phyloP scores from a whole-genome alignment of 2,329 filamentous ascomycete genomes.

The Monilinia fructicola region DNA sequence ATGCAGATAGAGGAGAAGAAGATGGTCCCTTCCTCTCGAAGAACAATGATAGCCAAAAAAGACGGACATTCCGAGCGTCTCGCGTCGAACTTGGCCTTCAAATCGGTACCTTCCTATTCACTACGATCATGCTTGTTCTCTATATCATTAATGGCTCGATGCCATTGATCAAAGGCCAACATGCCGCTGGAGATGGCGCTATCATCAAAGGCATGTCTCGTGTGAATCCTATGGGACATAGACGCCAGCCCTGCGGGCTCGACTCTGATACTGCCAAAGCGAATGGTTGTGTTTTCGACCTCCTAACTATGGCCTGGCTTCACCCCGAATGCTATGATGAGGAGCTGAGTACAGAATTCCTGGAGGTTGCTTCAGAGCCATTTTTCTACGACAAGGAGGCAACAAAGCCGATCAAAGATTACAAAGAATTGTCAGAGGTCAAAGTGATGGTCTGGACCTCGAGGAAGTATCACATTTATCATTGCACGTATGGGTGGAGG shows the following conservation, averaged over 20 bases:
- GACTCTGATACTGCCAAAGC: conserved; percentile 2
- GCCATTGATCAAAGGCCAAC: not conserved
- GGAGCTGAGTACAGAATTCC: not conserved
- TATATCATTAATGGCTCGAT: conserved; percentile 3
- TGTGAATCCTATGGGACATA: not conserved
- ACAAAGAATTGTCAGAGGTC: conserved; percentile 2
- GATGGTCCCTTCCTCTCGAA: not conserved
- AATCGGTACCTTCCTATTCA: conserved; percentile 1
- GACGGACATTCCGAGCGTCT: not conserved
- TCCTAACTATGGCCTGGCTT: conserved; percentile 4
- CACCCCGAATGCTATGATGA: conserved; percentile 8
- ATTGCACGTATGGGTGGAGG: conserved; percentile 7
- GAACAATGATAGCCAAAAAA: not conserved
- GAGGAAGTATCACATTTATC: conserved; percentile 5
- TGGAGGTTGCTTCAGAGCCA: conserved; percentile 1
- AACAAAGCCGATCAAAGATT: not conserved
- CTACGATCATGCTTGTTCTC: not conserved
- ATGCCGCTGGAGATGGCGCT: not conserved
- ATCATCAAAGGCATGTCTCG: not conserved
- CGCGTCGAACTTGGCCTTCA: not conserved
- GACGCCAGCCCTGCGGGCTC: not conserved
- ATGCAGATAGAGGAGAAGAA: conserved; percentile 8
- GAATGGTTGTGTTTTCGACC: conserved; percentile 7
- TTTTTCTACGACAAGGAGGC: conserved; percentile 6
- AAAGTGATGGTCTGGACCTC: not conserved